Conservation (phyloP, 352 stramenopile species). For the Thraustochytrium sp. region DNA sequence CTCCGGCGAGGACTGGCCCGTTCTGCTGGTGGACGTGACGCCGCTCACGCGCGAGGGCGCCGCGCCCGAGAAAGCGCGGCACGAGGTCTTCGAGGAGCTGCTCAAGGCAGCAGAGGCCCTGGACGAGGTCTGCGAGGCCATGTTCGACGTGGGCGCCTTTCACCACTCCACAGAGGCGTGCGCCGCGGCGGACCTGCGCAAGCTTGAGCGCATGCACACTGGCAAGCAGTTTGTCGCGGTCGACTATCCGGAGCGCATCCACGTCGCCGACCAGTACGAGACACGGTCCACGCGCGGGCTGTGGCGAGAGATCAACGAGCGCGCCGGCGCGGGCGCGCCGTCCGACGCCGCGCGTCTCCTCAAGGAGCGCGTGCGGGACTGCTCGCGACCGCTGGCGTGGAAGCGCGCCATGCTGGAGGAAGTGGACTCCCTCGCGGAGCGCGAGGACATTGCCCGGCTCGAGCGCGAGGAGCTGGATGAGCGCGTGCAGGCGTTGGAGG, state of each 20-base stretch:
- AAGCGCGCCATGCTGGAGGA: not conserved
- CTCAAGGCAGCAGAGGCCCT: not conserved
- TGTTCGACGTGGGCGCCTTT: slow-evolving; percentile 15
- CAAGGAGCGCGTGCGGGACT: not conserved
- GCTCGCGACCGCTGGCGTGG: not conserved
- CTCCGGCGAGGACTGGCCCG: not conserved
- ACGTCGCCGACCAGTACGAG: not conserved
- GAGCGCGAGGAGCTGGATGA: not conserved
- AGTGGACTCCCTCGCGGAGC: not conserved
- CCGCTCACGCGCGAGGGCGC: not conserved
- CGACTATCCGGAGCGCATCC: not conserved
- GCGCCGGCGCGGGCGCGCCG: not conserved
- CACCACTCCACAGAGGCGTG: not conserved
- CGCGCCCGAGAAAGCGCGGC: not conserved
- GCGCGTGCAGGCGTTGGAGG: not conserved
- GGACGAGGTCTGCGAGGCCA: not conserved
- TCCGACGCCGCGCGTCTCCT: not conserved
- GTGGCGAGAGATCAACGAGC: not conserved
- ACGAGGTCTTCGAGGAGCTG: slow-evolving; percentile 5
- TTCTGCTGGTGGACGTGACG: not conserved
- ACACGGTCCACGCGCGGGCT: not conserved
- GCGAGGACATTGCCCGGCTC: not conserved
- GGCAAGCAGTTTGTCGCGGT: not conserved
- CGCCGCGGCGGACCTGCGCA: not conserved
- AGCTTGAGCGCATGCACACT: not conserved